Base-by-base conservation (phyloP, 768 basidiomycete genomes). In the Mycena galericulata region DNA sequence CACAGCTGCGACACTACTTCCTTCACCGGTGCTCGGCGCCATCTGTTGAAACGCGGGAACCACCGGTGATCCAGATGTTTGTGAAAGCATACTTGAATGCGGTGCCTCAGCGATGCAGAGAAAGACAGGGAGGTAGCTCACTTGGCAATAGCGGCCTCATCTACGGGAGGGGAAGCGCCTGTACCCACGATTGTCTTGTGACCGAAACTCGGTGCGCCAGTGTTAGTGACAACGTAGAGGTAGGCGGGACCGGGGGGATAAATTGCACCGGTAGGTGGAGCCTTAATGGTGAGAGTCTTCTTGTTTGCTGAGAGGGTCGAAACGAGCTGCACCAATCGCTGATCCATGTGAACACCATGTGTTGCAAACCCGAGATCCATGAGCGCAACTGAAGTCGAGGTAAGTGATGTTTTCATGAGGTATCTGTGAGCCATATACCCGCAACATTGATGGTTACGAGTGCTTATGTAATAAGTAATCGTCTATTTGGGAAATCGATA, bases 311-410 rank as follows among this genome's bases (percentile, higher is more conserved):
- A 76, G 1, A 83, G 73, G 4, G 68, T 68, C 9, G 83, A 78
- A 8, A 78, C 71, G 71, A 84, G 79, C 54, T 80, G 78, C 2
- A 83, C 80, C 5, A 82, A 71, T 12, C 80, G 78, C 26, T 78
- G 78, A 59, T 83, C 82, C 27, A 82, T 81, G 61, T 82, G 81
- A 68, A 82, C 79, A 0, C 78, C 82, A 62, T 85, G 84, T 1
- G 84, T 80, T 2, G 81, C 80, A 68, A 84, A 84, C 0, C 83
- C 82, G 20, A 83, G 75, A 62, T 85, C 83, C 66, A 81, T 80
- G 15, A 85, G 68, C 9, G 79, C 76, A 26, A 83, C 83, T 84
- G 54, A 12, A 32, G 58, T 24, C 20, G 12, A 43, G 30, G 9
- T 62, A 27, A 38, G 51, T 38, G 56, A 22, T n/a, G 20, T 32